A percentile compares a stretch with the other conserved stretches of the same genome.
Evolutionary conservation across 108 stramenopile genomes (phyloP).

Genomic region (Fragilaria crotonensis): DNA sequence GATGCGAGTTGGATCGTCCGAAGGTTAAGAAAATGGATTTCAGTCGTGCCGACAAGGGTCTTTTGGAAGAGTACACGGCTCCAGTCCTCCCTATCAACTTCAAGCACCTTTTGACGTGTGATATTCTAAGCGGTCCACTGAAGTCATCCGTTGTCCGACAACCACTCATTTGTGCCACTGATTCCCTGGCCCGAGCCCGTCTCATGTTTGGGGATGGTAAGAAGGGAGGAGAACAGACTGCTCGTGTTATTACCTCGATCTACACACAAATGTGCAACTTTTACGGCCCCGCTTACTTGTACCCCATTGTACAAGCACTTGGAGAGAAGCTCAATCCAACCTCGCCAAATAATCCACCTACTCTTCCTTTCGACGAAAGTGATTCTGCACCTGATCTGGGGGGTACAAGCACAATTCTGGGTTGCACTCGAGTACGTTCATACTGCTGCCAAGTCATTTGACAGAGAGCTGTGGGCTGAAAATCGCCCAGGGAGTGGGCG

Average conservation of each 20-base stretch:
- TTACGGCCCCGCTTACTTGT: constrained; percentile 70
- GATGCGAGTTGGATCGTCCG: constrained; percentile 28
- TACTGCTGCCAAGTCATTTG: constrained; percentile 79
- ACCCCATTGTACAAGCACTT: constrained; percentile 66
- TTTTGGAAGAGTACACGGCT: constrained; percentile 61
- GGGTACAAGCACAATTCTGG: constrained; percentile 76
- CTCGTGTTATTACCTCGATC: constrained; percentile 72
- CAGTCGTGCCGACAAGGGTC: constrained; percentile 33
- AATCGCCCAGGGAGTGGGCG: constrained; percentile 61
- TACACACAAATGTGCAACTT: constrained; percentile 81
- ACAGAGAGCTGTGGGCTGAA: constrained; percentile 82
- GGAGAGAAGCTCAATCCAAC: constrained; percentile 53
- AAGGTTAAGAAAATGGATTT: constrained; percentile 17
- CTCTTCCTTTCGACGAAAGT: constrained; percentile 76
- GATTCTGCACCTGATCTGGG: constrained; percentile 71
- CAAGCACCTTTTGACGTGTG: constrained; percentile 49
- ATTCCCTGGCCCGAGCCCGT: constrained; percentile 76
- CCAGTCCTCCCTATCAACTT: constrained; percentile 57
- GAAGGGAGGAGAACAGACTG: constrained; percentile 60
- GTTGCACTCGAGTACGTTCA: constrained; percentile 71
- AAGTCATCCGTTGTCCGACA: constrained; percentile 76
- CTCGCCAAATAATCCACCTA: constrained; percentile 57
- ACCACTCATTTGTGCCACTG: constrained; percentile 75
- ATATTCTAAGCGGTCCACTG: constrained; percentile 59
- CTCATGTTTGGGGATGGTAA: constrained; percentile 73